Percentiles rank a stretch among this genome's conserved stretches.
These are phyloP conservation scores for Tephrocybe sp. DNA, from an alignment of 768 basidiomycete species.

Conservation along the genomic window DNA sequence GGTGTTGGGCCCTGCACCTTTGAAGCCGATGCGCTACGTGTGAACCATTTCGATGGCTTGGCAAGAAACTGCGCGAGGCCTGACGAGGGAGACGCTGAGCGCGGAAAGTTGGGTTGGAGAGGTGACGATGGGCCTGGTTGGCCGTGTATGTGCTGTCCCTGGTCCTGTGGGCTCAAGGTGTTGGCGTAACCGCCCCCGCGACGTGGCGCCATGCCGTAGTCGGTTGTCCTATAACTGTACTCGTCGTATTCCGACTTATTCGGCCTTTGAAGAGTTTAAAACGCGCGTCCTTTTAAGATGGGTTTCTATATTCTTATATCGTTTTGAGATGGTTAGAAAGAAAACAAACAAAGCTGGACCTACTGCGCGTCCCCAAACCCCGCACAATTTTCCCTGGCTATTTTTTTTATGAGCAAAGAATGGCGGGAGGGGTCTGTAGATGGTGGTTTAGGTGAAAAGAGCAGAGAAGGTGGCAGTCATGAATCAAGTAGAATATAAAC, in stretches of 20 bases:
- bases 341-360: too few species aligned
- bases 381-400: too few species aligned
- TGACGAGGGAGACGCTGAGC: slow-evolving; percentile 65
- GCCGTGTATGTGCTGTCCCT: neutral
- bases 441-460: too few species aligned
- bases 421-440: too few species aligned
- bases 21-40: slow-evolving; percentile 55
- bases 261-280: slow-evolving; percentile 7
- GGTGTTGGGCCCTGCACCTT: slow-evolving; percentile 36
- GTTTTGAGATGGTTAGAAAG: too few species aligned
- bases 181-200: slow-evolving; percentile 41
- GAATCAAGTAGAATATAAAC: too few species aligned
- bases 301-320: neutral
- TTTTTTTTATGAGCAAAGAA: too few species aligned
- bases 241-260: neutral
- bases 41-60: slow-evolving; percentile 74
- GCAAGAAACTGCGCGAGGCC: too few species aligned
- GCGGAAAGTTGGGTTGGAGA: slow-evolving; percentile 41
- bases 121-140: slow-evolving; percentile 28
- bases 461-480: too few species aligned
- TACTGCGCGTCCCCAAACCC: too few species aligned
- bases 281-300: neutral
- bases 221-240: neutral
- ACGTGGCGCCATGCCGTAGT: slow-evolving; percentile 49
- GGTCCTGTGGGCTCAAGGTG: slow-evolving; percentile 39